Conservation (phyloP, 2,329 filamentous ascomycete species). For the Neonectria sp. region DNA sequence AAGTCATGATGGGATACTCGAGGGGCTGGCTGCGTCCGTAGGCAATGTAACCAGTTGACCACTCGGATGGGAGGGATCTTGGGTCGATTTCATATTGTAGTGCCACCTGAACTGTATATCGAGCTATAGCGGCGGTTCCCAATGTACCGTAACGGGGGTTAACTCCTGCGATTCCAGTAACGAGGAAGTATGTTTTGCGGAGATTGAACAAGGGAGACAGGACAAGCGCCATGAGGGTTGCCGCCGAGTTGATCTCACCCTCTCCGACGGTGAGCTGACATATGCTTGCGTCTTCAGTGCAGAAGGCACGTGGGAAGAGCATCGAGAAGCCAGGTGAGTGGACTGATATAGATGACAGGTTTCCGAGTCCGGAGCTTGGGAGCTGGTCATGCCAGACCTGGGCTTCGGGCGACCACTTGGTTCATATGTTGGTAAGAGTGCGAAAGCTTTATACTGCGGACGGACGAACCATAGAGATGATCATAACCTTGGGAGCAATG, state of each 20-base stretch:
- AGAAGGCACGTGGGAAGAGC: conserved; percentile 76
- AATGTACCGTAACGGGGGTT: conserved; percentile 78
- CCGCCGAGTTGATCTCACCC: conserved; percentile 82
- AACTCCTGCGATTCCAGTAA: conserved; percentile 82
- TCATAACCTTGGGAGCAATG: conserved; percentile 72
- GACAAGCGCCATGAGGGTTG: conserved; percentile 74
- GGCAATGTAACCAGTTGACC: conserved; percentile 77
- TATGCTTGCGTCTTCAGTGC: conserved; percentile 71
- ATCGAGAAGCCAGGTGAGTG: conserved; percentile 75
- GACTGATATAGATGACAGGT: conserved; percentile 71
- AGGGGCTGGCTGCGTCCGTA: conserved; percentile 70
- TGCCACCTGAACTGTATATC: conserved; percentile 81
- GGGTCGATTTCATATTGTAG: conserved; percentile 83
- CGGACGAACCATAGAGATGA: conserved; percentile 72
- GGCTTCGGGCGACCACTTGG: conserved; percentile 74
- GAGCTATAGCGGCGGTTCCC: conserved; percentile 76
- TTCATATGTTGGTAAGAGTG: conserved; percentile 17
- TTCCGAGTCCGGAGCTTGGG: conserved; percentile 60
- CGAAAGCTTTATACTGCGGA: background rate
- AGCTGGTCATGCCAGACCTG: conserved; percentile 73
- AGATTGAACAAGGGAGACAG: conserved; percentile 76
- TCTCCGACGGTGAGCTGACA: conserved; percentile 81
- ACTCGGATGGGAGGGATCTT: conserved; percentile 76
- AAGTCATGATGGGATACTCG: conserved; percentile 71
- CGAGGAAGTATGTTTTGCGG: conserved; percentile 77